These are phyloP conservation scores for Incumbomyces lentus DNA, from an alignment of 2,329 filamentous ascomycete genomes.

Conservation along the genomic window DNA sequence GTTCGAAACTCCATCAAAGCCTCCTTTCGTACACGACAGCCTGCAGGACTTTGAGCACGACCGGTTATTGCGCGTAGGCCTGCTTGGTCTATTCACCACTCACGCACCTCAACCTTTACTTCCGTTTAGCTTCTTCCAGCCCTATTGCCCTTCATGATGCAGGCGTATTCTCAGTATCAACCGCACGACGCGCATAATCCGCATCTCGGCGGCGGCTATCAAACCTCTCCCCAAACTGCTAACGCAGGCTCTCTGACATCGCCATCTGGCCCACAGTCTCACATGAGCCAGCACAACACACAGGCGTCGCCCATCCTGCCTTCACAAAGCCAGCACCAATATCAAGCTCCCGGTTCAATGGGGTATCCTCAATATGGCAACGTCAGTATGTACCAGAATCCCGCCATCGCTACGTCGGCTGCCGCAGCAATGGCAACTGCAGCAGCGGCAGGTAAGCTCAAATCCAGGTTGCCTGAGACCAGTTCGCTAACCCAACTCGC, in stretches of 20 bases:
- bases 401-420: slow-evolving; percentile 72
- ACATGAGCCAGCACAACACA: slow-evolving; percentile 48
- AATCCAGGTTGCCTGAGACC: slow-evolving; percentile 37
- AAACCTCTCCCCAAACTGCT: slow-evolving; percentile 46
- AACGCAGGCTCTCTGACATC: slow-evolving; percentile 53
- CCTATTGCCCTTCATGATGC: slow-evolving; percentile 46
- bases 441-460: slow-evolving; percentile 76
- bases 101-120: slow-evolving; percentile 9
- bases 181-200: slow-evolving; percentile 52
- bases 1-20: slow-evolving; percentile 8
- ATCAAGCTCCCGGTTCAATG: slow-evolving; percentile 60
- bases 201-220: slow-evolving; percentile 52
- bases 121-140: slow-evolving; percentile 12
- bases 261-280: slow-evolving; percentile 59
- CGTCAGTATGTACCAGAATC: slow-evolving; percentile 60
- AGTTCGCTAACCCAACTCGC: slow-evolving; percentile 17
- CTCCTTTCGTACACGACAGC: background rate
- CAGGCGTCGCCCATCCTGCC: slow-evolving; percentile 73
- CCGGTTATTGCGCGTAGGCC: background rate
- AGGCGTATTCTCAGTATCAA: slow-evolving; percentile 64
- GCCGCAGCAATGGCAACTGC: slow-evolving; percentile 91
- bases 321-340: slow-evolving; percentile 57
- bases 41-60: too few relatives aligned
- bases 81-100: background rate
- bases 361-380: slow-evolving; percentile 76